Evolutionary conservation across 75 land plant genomes (phyloP), one percentile per base, ranked within the genome.

Genomic region (Pinus tabuliformis): DNA sequence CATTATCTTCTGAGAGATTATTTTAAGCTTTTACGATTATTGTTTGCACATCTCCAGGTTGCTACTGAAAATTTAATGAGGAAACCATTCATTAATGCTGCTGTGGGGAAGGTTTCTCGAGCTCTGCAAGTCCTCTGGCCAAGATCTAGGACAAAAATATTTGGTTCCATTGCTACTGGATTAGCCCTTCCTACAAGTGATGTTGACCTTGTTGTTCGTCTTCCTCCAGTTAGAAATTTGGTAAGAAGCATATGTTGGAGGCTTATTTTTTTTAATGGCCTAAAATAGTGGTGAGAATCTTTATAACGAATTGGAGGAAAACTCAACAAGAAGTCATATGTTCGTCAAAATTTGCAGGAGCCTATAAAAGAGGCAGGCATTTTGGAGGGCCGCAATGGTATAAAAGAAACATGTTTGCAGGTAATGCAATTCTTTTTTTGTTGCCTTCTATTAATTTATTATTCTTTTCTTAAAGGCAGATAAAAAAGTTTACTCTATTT

Each of bases 311-410:
- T 17, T 37, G 22, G 49, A 39, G 17, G 33, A 70, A 70, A 28
- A 72, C 21, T 56, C 56, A 30, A n/a, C 11, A 33, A 75, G 33
- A 60, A 42, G 61, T 70, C 52, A n/a, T 80, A 56, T 62, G 13
- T 24, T 68, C 36, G 12, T 73, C 54, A 3, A 15, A 26, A 26
- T 73, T 78, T 57, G 13, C 77, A 95, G 99, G 99, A 97, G 68
- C 99, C 99, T 58, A 97, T 97, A 54, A 97, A 95, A 85, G 98
- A 97, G 88, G 99, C 99, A 76, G 99, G 99, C 49, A 97, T 97
- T 62, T 78, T 97, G 77, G 99, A 97, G 77, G 99, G 99, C 13
- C 95, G 99, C 24, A 96, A 97, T 86, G 99, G 99, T 42, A 92
- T 97, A 21, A 97, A 97, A 85, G 99, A 97, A 75, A 97, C 99